Conservation (phyloP, 2,329 filamentous ascomycete genomes). For the Fusarium chuoi region DNA sequence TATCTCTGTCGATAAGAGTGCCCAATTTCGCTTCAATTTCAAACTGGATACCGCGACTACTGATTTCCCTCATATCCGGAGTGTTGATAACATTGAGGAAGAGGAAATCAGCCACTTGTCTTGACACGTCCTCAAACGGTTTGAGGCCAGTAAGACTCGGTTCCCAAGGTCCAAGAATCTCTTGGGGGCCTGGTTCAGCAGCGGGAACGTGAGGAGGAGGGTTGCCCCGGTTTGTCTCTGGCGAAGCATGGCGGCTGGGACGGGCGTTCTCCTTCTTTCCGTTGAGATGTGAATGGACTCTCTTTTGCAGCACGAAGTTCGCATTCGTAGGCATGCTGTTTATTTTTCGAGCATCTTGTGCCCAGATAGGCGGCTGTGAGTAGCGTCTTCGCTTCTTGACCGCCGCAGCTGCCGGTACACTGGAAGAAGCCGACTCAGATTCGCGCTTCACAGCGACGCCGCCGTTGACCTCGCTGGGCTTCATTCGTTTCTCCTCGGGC, state of each 20-base stretch:
- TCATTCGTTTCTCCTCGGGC: conserved; percentile 58
- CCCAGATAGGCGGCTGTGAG: conserved; percentile 59
- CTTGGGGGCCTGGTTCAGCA: conserved; percentile 46
- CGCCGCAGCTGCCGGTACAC: conserved; percentile 48
- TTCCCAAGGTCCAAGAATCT: conserved; percentile 69
- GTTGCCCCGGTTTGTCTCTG: conserved; percentile 38
- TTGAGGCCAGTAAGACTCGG: conserved; percentile 74
- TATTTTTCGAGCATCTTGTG: conserved; percentile 52
- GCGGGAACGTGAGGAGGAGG: conserved; percentile 34
- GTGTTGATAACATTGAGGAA: conserved; percentile 76
- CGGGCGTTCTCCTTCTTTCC: conserved; percentile 52
- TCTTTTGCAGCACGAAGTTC: conserved; percentile 45
- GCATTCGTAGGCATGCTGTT: conserved; percentile 51
- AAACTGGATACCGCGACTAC: conserved; percentile 75
- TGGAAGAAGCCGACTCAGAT: conserved; percentile 44
- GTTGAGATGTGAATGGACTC: conserved; percentile 48
- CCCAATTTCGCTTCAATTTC: conserved; percentile 97
- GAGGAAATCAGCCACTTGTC: conserved; percentile 82
- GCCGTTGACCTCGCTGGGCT: conserved; percentile 62
- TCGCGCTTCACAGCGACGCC: conserved; percentile 35
- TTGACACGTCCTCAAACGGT: conserved; percentile 80
- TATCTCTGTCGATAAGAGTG: conserved; percentile 78
- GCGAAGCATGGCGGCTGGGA: conserved; percentile 56
- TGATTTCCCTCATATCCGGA: conserved; percentile 71
- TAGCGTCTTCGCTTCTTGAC: conserved; percentile 55